Evolutionary conservation across 208 protist genomes (phyloP), one percentile per base, ranked within the genome.

Genomic region (Trypanosoma lewisi): DNA sequence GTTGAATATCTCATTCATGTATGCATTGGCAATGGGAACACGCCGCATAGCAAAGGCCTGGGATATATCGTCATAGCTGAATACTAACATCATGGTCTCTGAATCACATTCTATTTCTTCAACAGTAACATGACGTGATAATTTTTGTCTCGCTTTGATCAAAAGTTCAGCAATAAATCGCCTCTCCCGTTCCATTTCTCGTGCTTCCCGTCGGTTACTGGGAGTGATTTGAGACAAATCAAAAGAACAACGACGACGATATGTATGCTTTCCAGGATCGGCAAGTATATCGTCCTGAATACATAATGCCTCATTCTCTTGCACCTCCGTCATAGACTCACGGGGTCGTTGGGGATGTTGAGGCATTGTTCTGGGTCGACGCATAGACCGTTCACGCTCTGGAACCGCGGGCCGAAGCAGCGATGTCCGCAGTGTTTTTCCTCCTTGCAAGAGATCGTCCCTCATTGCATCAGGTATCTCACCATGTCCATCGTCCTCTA

Each of bases 41-140:
- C 4, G 31, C 44, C 36, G 44, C 39, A 34, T 53, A 7, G 27
- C 50, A 37, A 67, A 56, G 9, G 51, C 47, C 54, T 64, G 37
- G 4, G 53, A 55, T 1, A 85, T 65, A 49, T 80, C 78, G 7
- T 77, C 58, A 44, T 68, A 30, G 47, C 78, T 69, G 52, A 71
- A 76, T 16, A 85, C 67, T 9, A 81, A 51, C 23, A 7, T 48
- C 78, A 85, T 81, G 23, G 64, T 63, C 17, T 17, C 44, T 16
- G 57, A 16, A 53, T 78, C 70, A 48, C 54, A 55, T 34, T 80
- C 73, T 12, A 85, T 53, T 47, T 85, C 78, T 48, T 75, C 70
- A 34, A 47, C 74, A 33, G 57, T 68, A 12, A 78, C 49, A n/a
- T 39, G 30, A 2, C 78, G 78, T 30, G 45, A 53, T 21, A 67